These are phyloP conservation scores for Myxozyma geophila DNA, from an alignment of 805 yeast genomes.

Conservation along the genomic window DNA sequence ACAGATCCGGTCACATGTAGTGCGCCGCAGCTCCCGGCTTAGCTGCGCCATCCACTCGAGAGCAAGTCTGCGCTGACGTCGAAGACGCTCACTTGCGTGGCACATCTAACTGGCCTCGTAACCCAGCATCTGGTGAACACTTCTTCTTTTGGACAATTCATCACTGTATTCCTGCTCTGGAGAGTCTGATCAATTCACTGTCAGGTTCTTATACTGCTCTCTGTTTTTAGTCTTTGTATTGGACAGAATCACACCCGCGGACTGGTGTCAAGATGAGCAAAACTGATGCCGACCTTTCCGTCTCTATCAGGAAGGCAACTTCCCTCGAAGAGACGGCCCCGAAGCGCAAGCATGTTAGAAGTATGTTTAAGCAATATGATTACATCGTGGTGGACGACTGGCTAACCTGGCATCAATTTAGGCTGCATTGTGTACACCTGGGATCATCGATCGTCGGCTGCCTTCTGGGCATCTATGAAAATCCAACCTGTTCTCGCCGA, in stretches of 20 bases:
- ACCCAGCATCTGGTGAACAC: background rate
- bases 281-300: conserved; percentile 44
- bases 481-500: conserved; percentile 78
- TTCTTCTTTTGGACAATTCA: conserved; percentile 2
- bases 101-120: background rate
- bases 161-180: background rate
- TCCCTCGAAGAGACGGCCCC: conserved; percentile 88
- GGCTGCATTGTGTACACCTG: conserved; percentile 95
- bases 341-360: conserved; percentile 89
- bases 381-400: background rate
- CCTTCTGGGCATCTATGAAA: conserved; percentile 80
- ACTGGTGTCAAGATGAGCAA: conserved; percentile 12
- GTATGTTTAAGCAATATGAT: conserved; percentile 14
- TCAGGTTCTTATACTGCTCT: too few relatives aligned
- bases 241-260: background rate
- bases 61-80: conserved; percentile 13
- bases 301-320: conserved; percentile 78
- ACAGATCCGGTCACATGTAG: conserved; percentile 4
- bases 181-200: background rate
- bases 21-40: conserved; percentile 10
- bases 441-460: conserved; percentile 86
- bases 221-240: background rate
- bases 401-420: conserved; percentile 16
- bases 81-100: conserved; percentile 6
- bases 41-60: conserved; percentile 15